Conservation (phyloP, 2,329 filamentous ascomycete species). For the Claviceps digitariae region DNA sequence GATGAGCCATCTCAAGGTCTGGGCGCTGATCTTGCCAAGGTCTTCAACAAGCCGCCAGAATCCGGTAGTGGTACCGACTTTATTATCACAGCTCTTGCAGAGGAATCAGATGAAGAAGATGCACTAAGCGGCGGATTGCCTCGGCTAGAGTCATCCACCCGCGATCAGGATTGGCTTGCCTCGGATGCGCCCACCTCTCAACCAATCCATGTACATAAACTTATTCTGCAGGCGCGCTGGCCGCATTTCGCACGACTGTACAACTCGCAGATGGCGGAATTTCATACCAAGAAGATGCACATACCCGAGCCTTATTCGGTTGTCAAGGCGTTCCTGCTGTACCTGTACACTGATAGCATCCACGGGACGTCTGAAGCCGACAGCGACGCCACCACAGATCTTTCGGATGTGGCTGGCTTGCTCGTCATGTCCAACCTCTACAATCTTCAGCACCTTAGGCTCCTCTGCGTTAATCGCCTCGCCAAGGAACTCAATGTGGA, state of each 20-base stretch:
- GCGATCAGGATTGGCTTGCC: constrained; percentile 42
- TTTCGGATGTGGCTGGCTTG: constrained; percentile 82
- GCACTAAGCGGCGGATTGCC: constrained; percentile 38
- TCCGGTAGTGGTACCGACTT: constrained; percentile 82
- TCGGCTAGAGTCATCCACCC: constrained; percentile 27
- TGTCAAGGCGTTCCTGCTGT: constrained; percentile 89
- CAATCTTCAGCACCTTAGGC: constrained; percentile 83
- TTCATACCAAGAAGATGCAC: constrained; percentile 94
- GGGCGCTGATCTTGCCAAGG: constrained; percentile 69
- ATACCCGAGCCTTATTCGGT: constrained; percentile 93
- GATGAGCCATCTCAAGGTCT: constrained; percentile 53
- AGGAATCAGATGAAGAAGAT: constrained; percentile 59
- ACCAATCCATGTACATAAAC: constrained; percentile 87
- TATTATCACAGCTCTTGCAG: constrained; percentile 73
- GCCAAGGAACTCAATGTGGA: constrained; percentile 86
- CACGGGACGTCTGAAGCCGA: constrained; percentile 35
- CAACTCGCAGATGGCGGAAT: constrained; percentile 90
- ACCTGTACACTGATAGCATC: constrained; percentile 93
- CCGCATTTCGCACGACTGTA: constrained; percentile 91
- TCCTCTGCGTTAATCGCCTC: constrained; percentile 82
- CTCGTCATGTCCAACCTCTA: constrained; percentile 98
- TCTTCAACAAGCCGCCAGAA: constrained; percentile 80
- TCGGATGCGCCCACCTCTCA: constrained; percentile 54
- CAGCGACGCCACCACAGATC: constrained; percentile 59
- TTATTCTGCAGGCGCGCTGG: constrained; percentile 92